Evolutionary conservation across 2,329 filamentous ascomycete genomes (phyloP).

Genomic region (Zarea fungicola): DNA sequence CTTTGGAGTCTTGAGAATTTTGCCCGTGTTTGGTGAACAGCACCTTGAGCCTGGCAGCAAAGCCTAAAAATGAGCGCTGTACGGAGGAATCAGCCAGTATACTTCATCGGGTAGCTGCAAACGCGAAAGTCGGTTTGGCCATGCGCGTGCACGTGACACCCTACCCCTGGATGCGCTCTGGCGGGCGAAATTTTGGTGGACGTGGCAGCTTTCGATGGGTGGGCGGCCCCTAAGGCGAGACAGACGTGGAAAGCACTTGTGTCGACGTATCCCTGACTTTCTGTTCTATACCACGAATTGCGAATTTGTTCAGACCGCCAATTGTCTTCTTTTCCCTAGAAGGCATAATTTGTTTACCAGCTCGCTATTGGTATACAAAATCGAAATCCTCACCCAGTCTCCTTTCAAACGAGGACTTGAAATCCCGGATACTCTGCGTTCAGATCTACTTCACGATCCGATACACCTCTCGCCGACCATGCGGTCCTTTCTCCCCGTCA

Average conservation of each 20-base stretch:
- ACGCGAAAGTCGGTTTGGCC: slow-evolving; percentile 6
- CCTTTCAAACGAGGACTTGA: background rate
- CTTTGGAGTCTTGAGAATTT: background rate
- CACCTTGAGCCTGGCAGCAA: no score
- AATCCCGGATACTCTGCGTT: background rate
- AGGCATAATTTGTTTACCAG: background rate
- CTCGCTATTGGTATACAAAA: slow-evolving; percentile 2
- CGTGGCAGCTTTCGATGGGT: slow-evolving; percentile 45
- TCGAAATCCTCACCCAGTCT: background rate
- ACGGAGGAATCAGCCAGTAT: no score
- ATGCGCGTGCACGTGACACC: slow-evolving; percentile 30
- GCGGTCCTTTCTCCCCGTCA: slow-evolving; percentile 58
- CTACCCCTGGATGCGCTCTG: slow-evolving; percentile 23
- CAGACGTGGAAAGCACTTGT: no score
- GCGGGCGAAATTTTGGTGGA: slow-evolving; percentile 36
- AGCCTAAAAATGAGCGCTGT: no score
- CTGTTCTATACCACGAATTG: background rate
- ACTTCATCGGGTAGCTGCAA: background rate
- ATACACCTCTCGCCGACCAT: slow-evolving; percentile 34
- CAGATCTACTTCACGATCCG: background rate
- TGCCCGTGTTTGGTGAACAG: background rate
- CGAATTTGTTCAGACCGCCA: background rate
- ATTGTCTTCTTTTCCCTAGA: background rate
- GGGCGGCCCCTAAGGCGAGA: slow-evolving; percentile 9
- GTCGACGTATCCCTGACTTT: background rate